These are phyloP conservation scores for Trypanosoma lewisi DNA, from an alignment of 208 protist genomes.

Conservation along the genomic window DNA sequence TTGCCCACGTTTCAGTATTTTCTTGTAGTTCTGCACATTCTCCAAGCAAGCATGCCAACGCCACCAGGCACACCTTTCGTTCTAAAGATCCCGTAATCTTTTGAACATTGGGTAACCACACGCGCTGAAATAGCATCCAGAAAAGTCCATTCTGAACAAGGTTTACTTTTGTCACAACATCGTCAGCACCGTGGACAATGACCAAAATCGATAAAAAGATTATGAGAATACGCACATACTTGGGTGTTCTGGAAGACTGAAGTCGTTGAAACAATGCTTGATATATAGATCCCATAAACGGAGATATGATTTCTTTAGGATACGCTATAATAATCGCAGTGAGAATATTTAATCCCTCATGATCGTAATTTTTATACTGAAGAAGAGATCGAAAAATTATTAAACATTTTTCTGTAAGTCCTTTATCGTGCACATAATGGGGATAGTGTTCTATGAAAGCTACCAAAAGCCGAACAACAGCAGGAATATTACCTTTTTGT, in stretches of 20 bases:
- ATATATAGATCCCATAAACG: conserved; percentile 59
- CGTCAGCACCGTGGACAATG: conserved; percentile 49
- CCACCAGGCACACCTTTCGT: conserved; percentile 84
- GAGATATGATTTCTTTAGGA: conserved; percentile 55
- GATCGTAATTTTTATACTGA: conserved; percentile 84
- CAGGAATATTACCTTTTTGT: conserved; percentile 76
- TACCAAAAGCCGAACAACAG: conserved; percentile 71
- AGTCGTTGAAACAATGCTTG: conserved; percentile 75
- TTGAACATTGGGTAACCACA: conserved; percentile 83
- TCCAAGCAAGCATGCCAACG: conserved; percentile 68
- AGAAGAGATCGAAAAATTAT: conserved; percentile 69
- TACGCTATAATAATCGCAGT: conserved; percentile 76
- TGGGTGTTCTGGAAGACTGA: conserved; percentile 67
- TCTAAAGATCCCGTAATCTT: conserved; percentile 80
- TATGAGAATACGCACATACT: conserved; percentile 87
- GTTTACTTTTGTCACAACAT: conserved; percentile 64
- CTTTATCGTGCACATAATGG: conserved; percentile 54
- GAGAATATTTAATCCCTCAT: conserved; percentile 88
- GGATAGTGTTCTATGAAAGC: conserved; percentile 76
- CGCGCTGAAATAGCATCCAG: conserved; percentile 62
- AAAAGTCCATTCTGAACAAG: conserved; percentile 76
- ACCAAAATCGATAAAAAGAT: conserved; percentile 86
- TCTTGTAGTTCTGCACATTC: conserved; percentile 61
- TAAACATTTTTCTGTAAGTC: conserved; percentile 60
- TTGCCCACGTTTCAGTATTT: conserved; percentile 53